A percentile compares a stretch with the other conserved stretches of the same genome.
phyloP scores from a whole-genome alignment of 139 green algal species.

The Zygnema cylindricum region DNA sequence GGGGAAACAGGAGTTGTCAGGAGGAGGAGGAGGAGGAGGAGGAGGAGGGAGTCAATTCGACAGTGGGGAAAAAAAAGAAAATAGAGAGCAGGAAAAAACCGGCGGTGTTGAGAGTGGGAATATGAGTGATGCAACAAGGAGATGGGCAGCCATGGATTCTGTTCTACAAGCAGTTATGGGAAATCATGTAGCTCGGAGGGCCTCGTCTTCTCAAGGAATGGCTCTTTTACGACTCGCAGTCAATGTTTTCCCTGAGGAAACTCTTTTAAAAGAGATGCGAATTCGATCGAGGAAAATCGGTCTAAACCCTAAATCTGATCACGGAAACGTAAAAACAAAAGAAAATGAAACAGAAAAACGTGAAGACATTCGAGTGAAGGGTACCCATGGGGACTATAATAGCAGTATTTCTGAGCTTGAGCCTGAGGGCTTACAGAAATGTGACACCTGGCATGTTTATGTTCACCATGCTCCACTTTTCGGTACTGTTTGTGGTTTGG shows the following conservation, averaged over 20 bases:
- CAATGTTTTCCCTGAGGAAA: background rate
- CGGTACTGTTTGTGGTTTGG: conserved; percentile 12
- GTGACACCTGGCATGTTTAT: background rate
- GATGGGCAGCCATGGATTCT: conserved; percentile 6
- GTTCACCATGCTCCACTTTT: conserved; percentile 51
- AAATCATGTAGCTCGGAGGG: conserved; percentile 42
- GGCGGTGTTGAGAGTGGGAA: background rate
- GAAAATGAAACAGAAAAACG: background rate
- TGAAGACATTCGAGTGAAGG: background rate
- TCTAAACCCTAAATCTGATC: no score
- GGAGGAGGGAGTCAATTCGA: background rate
- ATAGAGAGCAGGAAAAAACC: background rate
- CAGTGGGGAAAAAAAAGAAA: no score
- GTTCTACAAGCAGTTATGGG: conserved; percentile 22
- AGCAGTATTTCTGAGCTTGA: background rate
- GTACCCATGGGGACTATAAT: background rate
- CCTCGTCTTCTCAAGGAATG: background rate
- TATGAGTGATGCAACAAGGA: background rate
- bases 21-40: conserved; percentile 14
- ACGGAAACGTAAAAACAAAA: background rate
- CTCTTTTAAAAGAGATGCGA: conserved; percentile 5
- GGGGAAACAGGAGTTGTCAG: background rate
- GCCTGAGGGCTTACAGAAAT: background rate
- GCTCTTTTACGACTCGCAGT: conserved; percentile 22
- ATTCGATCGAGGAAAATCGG: background rate